Percentiles rank a stretch among this genome's conserved stretches.
These are phyloP conservation scores for Nannochloropsis oceanica DNA, from an alignment of 108 stramenopile species.

Conservation along the genomic window DNA sequence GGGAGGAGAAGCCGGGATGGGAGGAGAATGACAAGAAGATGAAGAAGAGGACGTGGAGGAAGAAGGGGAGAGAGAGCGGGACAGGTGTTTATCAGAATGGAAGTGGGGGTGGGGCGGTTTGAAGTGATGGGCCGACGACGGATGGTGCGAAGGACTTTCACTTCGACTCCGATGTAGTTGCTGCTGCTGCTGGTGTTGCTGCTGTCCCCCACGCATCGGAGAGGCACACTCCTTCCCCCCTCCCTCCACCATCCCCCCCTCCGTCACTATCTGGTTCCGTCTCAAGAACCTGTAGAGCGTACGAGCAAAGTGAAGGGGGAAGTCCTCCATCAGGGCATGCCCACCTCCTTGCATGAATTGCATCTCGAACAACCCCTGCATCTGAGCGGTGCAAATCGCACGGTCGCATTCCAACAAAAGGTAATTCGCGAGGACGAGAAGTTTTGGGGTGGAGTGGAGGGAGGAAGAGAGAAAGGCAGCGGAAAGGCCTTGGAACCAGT, in stretches of 20 bases:
- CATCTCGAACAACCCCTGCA: neutral
- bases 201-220: too few species aligned
- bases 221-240: neutral
- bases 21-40: too few species aligned
- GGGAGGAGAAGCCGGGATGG: too few species aligned
- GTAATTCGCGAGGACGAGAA: neutral
- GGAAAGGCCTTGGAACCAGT: neutral
- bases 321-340: neutral
- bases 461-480: neutral
- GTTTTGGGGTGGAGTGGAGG: neutral
- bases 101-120: too few species aligned
- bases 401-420: neutral
- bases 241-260: neutral
- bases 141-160: too few species aligned
- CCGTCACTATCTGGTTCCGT: neutral
- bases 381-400: neutral
- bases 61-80: too few species aligned
- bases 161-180: too few species aligned
- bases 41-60: too few species aligned
- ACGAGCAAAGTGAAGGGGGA: neutral
- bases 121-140: too few species aligned
- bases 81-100: too few species aligned
- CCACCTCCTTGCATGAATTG: neutral
- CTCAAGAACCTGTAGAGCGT: neutral
- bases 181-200: too few species aligned